Conservation (phyloP, 345 rosid genomes). For the Linum usitatissimum region DNA sequence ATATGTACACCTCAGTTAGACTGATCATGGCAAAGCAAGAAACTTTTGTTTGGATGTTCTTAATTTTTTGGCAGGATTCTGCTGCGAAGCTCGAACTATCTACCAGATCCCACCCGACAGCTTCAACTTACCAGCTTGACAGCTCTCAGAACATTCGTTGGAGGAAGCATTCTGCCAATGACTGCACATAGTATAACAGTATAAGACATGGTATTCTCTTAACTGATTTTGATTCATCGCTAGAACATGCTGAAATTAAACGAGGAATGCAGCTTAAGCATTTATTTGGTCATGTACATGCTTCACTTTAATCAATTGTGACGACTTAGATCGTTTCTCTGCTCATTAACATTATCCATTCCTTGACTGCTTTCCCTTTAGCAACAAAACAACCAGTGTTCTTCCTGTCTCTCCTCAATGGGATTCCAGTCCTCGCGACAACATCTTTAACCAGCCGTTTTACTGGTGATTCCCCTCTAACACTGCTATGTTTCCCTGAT, state of each 20-base stretch:
- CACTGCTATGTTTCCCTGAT: conserved; percentile 54
- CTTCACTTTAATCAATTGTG: conserved; percentile 9
- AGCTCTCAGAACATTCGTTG: not conserved
- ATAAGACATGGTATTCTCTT: too few relatives aligned
- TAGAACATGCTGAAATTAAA: not conserved
- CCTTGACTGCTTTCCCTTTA: conserved; percentile 47
- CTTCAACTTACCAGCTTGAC: not conserved
- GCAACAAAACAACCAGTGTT: conserved; percentile 62
- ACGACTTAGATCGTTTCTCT: conserved; percentile 38
- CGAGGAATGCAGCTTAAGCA: not conserved
- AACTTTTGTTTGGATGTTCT: not conserved
- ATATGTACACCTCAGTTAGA: not conserved
- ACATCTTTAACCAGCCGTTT: conserved; percentile 47
- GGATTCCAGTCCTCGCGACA: conserved; percentile 41
- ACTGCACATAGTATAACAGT: not conserved
- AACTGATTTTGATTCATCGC: too few relatives aligned
- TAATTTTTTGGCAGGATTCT: not conserved
- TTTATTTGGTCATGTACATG: not conserved
- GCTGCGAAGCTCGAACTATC: not conserved
- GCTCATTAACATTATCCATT: conserved; percentile 32
- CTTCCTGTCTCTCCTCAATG: conserved; percentile 61
- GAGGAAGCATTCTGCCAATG: not conserved
- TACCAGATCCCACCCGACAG: not conserved
- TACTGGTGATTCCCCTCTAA: conserved; percentile 68
- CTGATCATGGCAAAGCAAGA: not conserved